Percentiles rank a stretch among this genome's conserved stretches.
These are phyloP conservation scores for Centella asiatica DNA, from an alignment of 129 eudicot species.

Conservation along the genomic window DNA sequence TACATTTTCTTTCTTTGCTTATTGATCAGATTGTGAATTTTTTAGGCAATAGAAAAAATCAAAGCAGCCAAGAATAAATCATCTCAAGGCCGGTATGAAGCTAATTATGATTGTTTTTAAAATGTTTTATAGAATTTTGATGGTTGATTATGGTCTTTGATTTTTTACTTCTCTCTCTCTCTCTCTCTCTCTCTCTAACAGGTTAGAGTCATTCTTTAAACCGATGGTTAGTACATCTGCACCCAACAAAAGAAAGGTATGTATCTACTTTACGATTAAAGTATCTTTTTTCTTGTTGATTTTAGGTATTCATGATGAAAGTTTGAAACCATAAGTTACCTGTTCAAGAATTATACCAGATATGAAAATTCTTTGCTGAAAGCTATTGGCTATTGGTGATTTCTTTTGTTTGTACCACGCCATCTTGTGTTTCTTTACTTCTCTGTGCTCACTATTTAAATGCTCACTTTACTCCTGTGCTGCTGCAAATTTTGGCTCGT, in stretches of 20 bases:
- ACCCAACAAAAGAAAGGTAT: constrained; percentile 78
- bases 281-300: constrained; percentile 1
- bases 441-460: too few relatives aligned
- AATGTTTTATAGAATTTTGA: constrained; percentile 9
- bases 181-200: constrained; percentile 24
- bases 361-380: not conserved
- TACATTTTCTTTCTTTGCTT: not conserved
- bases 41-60: constrained; percentile 74
- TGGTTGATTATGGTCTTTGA: not conserved
- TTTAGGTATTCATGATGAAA: not conserved
- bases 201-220: constrained; percentile 85
- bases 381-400: too few relatives aligned
- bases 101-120: not conserved
- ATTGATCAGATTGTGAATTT: constrained; percentile 5
- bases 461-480: not conserved
- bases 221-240: constrained; percentile 54
- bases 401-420: not conserved
- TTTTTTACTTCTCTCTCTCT: constrained; percentile 5
- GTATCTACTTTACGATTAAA: not conserved
- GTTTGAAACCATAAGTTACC: not conserved
- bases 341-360: not conserved
- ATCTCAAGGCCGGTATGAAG: constrained; percentile 73
- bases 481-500: not conserved
- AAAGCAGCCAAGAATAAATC: constrained; percentile 89
- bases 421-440: not conserved